phyloP scores from a whole-genome alignment of 768 basidiomycete species.

The Amanita pseudoporphyria region DNA sequence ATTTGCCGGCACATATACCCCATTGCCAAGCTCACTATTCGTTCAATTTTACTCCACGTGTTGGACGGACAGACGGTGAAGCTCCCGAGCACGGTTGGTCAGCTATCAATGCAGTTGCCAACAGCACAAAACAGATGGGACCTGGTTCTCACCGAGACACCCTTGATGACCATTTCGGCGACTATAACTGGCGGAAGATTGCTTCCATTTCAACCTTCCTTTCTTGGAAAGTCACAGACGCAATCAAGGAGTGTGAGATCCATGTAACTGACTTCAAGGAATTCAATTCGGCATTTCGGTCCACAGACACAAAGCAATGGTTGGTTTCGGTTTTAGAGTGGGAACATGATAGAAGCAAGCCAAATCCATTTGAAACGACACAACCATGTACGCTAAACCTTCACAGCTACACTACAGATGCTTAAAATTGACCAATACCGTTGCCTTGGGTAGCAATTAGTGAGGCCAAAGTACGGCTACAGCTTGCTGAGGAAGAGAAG shows the following conservation, averaged over 20 bases:
- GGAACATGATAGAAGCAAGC: slow-evolving; percentile 7
- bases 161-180: too few relatives aligned
- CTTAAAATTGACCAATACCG: too few relatives aligned
- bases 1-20: too few relatives aligned
- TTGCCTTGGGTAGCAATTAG: not conserved
- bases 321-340: slow-evolving; percentile 2
- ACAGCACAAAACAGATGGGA: slow-evolving; percentile 25
- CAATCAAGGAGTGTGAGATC: not conserved
- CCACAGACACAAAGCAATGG: not conserved
- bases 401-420: not conserved
- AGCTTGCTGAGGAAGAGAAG: not conserved
- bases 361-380: slow-evolving; percentile 8
- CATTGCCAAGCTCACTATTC: too few relatives aligned
- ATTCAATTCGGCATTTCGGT: not conserved
- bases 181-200: too few relatives aligned
- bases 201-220: slow-evolving; percentile 10
- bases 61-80: too few relatives aligned
- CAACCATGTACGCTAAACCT: slow-evolving; percentile 11
- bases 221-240: not conserved
- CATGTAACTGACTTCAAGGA: not conserved
- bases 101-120: slow-evolving; percentile 16
- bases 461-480: not conserved
- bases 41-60: too few relatives aligned
- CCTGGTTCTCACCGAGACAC: too few relatives aligned
- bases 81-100: slow-evolving; percentile 24